Evolutionary conservation across 352 stramenopile species (phyloP).

Genomic region (Sclerospora graminicola): DNA sequence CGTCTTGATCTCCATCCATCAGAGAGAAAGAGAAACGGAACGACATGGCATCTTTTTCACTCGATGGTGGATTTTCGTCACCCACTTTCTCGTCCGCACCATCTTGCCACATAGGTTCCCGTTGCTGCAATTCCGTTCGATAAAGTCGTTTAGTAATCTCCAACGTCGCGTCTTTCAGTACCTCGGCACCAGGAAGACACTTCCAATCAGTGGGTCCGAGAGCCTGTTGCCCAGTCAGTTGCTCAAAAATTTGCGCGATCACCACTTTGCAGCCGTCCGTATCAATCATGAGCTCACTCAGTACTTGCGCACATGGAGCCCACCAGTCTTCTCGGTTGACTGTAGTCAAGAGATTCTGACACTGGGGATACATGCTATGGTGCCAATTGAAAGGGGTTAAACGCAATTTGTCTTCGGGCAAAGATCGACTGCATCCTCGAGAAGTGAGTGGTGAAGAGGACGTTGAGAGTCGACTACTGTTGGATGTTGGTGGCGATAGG

Average conservation of each 20-base stretch:
- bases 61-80: slow-evolving; percentile 11
- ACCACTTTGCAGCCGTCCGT: slow-evolving; percentile 33
- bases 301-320: slow-evolving; percentile 15
- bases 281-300: slow-evolving; percentile 26
- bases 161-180: slow-evolving; percentile 35
- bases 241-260: slow-evolving; percentile 43
- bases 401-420: slow-evolving; percentile 33
- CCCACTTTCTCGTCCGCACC: slow-evolving; percentile 18
- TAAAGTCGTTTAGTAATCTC: slow-evolving; percentile 32
- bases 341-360: slow-evolving; percentile 31
- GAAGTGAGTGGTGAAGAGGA: slow-evolving; percentile 15
- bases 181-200: slow-evolving; percentile 35
- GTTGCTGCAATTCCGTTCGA: slow-evolving; percentile 27
- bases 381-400: slow-evolving; percentile 50
- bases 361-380: slow-evolving; percentile 37
- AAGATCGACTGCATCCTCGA: slow-evolving; percentile 23
- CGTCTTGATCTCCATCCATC: slow-evolving; percentile 18
- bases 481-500: slow-evolving; percentile 8
- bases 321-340: slow-evolving; percentile 40
- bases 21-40: slow-evolving; percentile 34
- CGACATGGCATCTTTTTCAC: slow-evolving; percentile 18
- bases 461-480: slow-evolving; percentile 11
- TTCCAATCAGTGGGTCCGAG: slow-evolving; percentile 52
- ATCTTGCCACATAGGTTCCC: slow-evolving; percentile 27
- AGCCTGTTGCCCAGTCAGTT: slow-evolving; percentile 30